Evolutionary conservation across 495 filamentous ascomycete genomes (phyloP).

Genomic region (Aspergillus steynii): DNA sequence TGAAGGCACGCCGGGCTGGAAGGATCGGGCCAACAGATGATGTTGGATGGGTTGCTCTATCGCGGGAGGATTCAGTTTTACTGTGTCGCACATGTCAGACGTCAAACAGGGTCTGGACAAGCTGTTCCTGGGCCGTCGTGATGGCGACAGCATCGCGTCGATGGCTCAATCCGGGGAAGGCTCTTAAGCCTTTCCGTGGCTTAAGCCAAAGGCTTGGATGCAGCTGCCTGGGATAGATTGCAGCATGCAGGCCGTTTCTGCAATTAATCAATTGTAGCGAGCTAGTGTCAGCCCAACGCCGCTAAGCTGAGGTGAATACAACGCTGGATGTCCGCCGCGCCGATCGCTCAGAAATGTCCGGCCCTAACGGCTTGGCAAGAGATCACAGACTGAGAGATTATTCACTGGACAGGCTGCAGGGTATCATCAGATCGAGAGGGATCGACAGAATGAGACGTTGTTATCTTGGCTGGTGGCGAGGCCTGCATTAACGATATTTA

Average conservation of each 20-base stretch:
- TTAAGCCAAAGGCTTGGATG: background rate
- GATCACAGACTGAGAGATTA: too few species aligned
- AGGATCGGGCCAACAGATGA: background rate
- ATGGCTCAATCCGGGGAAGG: background rate
- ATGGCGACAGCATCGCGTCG: background rate
- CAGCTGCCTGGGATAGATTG: background rate
- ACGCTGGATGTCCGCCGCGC: background rate
- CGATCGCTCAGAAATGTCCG: too few species aligned
- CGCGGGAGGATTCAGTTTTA: too few species aligned
- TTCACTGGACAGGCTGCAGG: too few species aligned
- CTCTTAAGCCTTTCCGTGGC: background rate
- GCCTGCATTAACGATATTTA: background rate
- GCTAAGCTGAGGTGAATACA: background rate
- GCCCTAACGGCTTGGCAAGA: background rate
- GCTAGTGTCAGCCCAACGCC: background rate
- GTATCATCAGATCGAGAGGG: too few species aligned
- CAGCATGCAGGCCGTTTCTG: background rate
- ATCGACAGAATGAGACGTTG: background rate
- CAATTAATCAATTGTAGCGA: background rate
- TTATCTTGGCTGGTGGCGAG: background rate
- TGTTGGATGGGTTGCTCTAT: too few species aligned
- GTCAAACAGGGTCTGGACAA: too few species aligned
- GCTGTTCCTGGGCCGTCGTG: background rate
- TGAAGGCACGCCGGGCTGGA: background rate
- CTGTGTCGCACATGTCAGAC: too few species aligned